Conservation (phyloP, 2,329 filamentous ascomycete species). For the Fusarium pseudograminearum region DNA sequence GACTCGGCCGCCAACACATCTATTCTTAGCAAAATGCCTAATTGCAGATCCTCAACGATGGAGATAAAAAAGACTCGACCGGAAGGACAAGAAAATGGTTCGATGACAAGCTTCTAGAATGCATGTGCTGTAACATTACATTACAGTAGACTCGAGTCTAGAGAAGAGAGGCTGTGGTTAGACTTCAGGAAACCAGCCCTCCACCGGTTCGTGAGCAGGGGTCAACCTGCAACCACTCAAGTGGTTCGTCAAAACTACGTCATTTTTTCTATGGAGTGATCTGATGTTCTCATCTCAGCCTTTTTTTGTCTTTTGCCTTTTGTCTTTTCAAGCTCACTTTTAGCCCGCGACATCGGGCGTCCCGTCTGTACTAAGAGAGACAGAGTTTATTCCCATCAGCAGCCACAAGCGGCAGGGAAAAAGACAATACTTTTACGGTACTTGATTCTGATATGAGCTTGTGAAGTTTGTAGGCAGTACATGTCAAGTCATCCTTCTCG, state of each 20-base stretch:
- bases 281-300: not conserved
- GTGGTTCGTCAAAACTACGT: conserved; percentile 38
- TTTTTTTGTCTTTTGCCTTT: conserved; percentile 1
- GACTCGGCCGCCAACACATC: conserved; percentile 6
- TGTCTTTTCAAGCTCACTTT: not conserved
- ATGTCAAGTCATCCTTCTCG: conserved; percentile 15
- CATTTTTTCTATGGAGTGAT: conserved; percentile 19
- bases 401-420: conserved; percentile 16
- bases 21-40: conserved; percentile 26
- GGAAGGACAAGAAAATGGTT: conserved; percentile 12
- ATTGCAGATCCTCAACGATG: not conserved
- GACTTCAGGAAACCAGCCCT: conserved; percentile 14
- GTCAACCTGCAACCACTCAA: conserved; percentile 32
- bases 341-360: conserved; percentile 23
- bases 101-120: conserved; percentile 21
- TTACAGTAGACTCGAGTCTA: not conserved
- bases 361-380: conserved; percentile 10
- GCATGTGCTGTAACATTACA: conserved; percentile 14
- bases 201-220: conserved; percentile 21
- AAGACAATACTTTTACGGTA: conserved; percentile 17
- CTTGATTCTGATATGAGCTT: not conserved
- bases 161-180: not conserved
- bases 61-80: conserved; percentile 4
- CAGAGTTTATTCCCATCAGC: conserved; percentile 19
- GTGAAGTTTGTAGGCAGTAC: not conserved